A percentile compares a stretch with the other conserved stretches of the same genome.
Evolutionary conservation across 768 basidiomycete species (phyloP).

Genomic region (Agrocybe praecox): DNA sequence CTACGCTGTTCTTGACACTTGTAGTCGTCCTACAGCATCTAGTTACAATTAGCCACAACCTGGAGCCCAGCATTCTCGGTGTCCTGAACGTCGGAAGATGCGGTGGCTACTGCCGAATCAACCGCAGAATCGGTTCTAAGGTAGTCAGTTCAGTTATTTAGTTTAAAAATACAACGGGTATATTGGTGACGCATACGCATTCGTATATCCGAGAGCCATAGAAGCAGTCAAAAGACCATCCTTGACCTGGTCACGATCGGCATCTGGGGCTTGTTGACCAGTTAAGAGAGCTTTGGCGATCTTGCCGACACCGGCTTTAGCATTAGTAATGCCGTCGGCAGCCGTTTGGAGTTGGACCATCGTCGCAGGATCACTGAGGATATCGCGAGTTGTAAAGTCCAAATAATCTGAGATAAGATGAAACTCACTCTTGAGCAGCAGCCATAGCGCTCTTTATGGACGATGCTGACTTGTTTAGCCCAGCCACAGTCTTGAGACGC

Average conservation of each 20-base stretch:
- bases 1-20: too few relatives aligned
- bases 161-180: background rate
- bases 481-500: conserved; percentile 14
- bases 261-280: conserved; percentile 14
- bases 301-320: conserved; percentile 12
- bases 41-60: conserved; percentile 7
- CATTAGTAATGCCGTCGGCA: conserved; percentile 8
- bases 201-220: conserved; percentile 9
- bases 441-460: conserved; percentile 11
- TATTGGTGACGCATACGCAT: conserved; percentile 3
- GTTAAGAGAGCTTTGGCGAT: conserved; percentile 16
- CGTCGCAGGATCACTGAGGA: conserved; percentile 10
- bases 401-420: background rate
- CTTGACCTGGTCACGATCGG: conserved; percentile 14
- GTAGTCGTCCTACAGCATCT: too few relatives aligned
- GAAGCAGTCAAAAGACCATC: conserved; percentile 8
- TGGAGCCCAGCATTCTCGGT: conserved; percentile 1
- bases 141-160: background rate
- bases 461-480: conserved; percentile 10
- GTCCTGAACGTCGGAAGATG: background rate
- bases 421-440: conserved; percentile 11
- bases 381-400: too few relatives aligned
- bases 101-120: background rate
- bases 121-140: conserved; percentile 1
- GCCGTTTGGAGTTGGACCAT: conserved; percentile 13